phyloP scores from a whole-genome alignment of 2,329 filamentous ascomycete genomes.

The Magnaporthiopsis incrustans region DNA sequence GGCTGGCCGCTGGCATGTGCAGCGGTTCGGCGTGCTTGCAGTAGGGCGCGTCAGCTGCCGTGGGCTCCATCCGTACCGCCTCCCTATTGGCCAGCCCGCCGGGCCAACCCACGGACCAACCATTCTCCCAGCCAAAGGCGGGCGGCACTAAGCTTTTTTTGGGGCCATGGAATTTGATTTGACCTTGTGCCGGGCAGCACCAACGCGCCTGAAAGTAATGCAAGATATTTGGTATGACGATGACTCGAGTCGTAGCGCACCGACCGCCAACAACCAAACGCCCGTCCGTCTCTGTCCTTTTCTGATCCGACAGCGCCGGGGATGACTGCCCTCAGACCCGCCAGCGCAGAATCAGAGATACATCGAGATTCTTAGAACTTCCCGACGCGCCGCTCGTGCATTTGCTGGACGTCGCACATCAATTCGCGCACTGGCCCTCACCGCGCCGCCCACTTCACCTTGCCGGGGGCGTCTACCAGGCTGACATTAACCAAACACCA shows the following conservation, averaged over 20 bases:
- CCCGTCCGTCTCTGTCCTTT: not conserved
- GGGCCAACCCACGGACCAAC: not conserved
- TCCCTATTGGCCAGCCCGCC: not conserved
- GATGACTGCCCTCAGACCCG: not conserved
- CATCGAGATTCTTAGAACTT: not conserved
- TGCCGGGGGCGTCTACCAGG: not conserved
- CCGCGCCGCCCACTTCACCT: not conserved
- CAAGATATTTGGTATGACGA: not conserved
- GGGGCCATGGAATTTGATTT: not conserved
- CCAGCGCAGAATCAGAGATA: not conserved
- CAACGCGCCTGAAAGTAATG: not conserved
- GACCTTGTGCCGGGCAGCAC: not conserved
- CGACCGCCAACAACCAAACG: not conserved
- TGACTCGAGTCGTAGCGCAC: not conserved
- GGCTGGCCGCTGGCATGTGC: not conserved
- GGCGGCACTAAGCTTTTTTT: not conserved
- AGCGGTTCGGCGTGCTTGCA: not conserved
- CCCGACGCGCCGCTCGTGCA: not conserved
- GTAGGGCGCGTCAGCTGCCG: not conserved
- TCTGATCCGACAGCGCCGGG: not conserved
- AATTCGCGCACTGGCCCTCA: not conserved
- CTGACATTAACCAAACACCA: not conserved
- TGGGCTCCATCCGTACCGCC: not conserved
- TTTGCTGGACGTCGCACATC: not conserved
- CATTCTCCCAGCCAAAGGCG: not conserved